phyloP scores from a whole-genome alignment of 805 yeast genomes.

The Monosporozyma aquatica region DNA sequence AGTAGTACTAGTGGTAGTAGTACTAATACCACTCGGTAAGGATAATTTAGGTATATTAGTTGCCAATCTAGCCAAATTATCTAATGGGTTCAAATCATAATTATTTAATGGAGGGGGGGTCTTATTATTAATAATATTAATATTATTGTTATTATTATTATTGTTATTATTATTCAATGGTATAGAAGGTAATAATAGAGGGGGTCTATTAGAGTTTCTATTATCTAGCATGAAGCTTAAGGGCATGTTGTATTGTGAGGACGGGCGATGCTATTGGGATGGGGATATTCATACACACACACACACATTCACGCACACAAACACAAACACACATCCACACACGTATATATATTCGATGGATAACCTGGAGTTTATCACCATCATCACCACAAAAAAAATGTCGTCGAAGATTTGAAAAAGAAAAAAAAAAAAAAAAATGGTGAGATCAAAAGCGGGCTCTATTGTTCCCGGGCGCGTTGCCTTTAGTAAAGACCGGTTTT shows the following conservation, averaged over 20 bases:
- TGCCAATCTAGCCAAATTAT: constrained; percentile 17
- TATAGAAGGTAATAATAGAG: constrained; percentile 21
- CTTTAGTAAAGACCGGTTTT: no score
- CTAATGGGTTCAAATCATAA: constrained; percentile 7
- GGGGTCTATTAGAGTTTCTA: constrained; percentile 23
- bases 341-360: no score
- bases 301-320: no score
- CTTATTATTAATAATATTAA: neutral
- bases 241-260: constrained; percentile 14
- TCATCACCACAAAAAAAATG: no score
- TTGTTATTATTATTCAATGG: no score
- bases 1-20: neutral
- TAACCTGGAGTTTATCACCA: no score
- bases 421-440: no score
- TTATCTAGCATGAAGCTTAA: constrained; percentile 24
- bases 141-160: neutral
- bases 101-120: neutral
- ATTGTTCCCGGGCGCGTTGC: no score
- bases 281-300: no score
- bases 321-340: no score
- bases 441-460: no score
- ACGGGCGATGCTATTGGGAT: neutral
- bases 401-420: no score
- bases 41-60: constrained; percentile 15
- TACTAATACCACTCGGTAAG: neutral